Evolutionary conservation across 208 protist species (phyloP).

Genomic region (Acanthamoeba sp.): DNA sequence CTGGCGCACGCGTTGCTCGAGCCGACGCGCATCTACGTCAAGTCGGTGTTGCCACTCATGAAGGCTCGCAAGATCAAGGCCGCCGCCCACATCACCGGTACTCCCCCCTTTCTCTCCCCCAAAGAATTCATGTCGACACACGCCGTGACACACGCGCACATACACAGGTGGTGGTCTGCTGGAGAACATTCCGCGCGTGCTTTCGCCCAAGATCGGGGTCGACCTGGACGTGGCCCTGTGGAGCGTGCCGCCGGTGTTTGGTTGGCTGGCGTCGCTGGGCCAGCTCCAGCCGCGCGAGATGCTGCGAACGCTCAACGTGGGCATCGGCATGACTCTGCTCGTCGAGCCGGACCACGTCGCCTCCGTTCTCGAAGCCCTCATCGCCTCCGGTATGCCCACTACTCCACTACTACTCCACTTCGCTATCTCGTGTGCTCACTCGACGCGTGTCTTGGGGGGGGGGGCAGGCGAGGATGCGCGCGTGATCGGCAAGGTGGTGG

Average conservation of each 20-base stretch:
- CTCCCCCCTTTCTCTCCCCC: not conserved
- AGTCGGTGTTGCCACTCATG: constrained; percentile 82
- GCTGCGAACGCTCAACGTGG: constrained; percentile 28
- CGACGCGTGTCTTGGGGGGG: no score
- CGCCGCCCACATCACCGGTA: constrained; percentile 88
- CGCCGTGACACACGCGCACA: not conserved
- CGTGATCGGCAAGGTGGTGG: not conserved
- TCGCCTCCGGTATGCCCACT: not conserved
- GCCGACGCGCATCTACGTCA: constrained; percentile 88
- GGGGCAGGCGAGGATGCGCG: not conserved
- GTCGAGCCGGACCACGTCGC: not conserved
- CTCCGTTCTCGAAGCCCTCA: not conserved
- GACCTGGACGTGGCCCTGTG: constrained; percentile 78
- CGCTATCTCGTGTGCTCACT: not conserved
- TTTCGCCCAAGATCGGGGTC: constrained; percentile 73
- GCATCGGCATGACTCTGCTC: constrained; percentile 28
- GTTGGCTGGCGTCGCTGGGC: constrained; percentile 82
- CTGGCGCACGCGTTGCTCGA: constrained; percentile 84
- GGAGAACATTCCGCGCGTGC: constrained; percentile 88
- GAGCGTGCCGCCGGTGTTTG: constrained; percentile 85
- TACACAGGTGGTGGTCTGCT: constrained; percentile 84
- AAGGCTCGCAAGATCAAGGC: constrained; percentile 80
- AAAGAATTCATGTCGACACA: not conserved
- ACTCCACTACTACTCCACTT: not conserved
- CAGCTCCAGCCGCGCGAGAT: constrained; percentile 79